phyloP scores from a whole-genome alignment of 2,329 filamentous ascomycete species.

The Emergomyces pasteurianus region DNA sequence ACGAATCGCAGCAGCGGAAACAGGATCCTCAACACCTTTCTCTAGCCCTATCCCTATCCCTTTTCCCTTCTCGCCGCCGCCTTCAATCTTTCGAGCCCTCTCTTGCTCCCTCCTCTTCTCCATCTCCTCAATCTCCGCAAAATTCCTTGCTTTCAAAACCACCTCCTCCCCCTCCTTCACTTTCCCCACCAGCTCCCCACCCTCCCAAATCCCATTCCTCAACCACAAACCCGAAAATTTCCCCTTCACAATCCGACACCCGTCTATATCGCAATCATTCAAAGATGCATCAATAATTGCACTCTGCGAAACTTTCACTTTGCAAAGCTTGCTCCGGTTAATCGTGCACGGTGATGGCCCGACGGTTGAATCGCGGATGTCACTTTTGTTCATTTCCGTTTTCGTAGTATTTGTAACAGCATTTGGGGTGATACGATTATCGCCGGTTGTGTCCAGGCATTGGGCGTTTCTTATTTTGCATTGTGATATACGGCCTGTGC shows the following conservation, averaged over 20 bases:
- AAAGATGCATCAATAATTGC: neutral
- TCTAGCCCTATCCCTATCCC: neutral
- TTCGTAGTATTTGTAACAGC: neutral
- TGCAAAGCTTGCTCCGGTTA: neutral
- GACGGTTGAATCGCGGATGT: neutral
- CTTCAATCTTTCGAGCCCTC: neutral
- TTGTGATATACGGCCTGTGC: neutral
- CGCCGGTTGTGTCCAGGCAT: neutral
- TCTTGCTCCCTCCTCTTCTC: neutral
- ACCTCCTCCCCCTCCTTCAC: neutral
- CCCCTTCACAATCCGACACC: neutral
- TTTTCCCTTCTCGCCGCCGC: neutral
- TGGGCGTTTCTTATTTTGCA: neutral
- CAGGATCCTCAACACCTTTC: neutral
- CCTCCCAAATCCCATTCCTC: constrained; percentile 1
- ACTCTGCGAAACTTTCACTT: neutral
- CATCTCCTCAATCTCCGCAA: neutral
- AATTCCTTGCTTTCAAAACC: neutral
- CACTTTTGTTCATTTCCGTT: neutral
- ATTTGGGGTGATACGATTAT: neutral
- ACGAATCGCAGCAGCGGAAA: neutral
- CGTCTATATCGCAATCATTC: neutral
- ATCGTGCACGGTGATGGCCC: neutral
- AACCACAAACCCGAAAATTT: constrained; percentile 1
- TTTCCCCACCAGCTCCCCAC: neutral